Percentiles rank a stretch among this genome's conserved stretches.
phyloP scores from a whole-genome alignment of 352 stramenopile species.

The Peronosclerospora sorghi region DNA sequence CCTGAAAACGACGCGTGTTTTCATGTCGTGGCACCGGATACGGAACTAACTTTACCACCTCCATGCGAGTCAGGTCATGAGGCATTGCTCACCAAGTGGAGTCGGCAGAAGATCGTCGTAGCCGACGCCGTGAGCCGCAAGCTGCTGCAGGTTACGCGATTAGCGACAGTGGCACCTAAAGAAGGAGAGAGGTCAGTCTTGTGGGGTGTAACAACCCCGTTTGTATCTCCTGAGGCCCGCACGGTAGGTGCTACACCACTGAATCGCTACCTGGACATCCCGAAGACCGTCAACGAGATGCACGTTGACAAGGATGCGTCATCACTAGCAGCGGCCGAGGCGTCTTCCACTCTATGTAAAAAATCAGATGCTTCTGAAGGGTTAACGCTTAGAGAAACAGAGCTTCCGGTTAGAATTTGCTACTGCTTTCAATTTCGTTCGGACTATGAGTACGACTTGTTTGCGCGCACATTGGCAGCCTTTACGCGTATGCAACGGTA shows the following conservation, averaged over 20 bases:
- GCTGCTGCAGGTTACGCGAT: constrained; percentile 40
- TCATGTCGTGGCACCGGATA: constrained; percentile 36
- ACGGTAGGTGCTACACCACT: constrained; percentile 11
- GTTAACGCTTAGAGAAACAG: background rate
- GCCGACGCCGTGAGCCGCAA: constrained; percentile 37
- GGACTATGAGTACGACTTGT: constrained; percentile 41
- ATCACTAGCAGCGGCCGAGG: constrained; percentile 8
- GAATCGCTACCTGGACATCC: constrained; percentile 3
- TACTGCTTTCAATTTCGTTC: constrained; percentile 62
- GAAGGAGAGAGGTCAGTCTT: constrained; percentile 31
- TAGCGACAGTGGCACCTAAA: constrained; percentile 30
- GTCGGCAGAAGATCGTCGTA: constrained; percentile 45
- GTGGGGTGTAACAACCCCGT: constrained; percentile 26
- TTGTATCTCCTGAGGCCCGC: constrained; percentile 1
- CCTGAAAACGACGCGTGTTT: constrained; percentile 25
- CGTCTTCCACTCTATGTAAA: constrained; percentile 6
- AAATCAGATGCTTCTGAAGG: constrained; percentile 1
- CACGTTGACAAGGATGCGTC: background rate
- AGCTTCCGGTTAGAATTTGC: constrained; percentile 21
- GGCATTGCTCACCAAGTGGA: constrained; percentile 13
- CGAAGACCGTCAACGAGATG: constrained; percentile 6
- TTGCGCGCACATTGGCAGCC: constrained; percentile 25
- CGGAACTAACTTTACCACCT: constrained; percentile 28
- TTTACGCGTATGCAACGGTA: constrained; percentile 32
- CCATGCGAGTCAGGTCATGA: background rate